Evolutionary conservation across 1,284 basidiomycete genomes (phyloP).

Genomic region (Irpex sp.): DNA sequence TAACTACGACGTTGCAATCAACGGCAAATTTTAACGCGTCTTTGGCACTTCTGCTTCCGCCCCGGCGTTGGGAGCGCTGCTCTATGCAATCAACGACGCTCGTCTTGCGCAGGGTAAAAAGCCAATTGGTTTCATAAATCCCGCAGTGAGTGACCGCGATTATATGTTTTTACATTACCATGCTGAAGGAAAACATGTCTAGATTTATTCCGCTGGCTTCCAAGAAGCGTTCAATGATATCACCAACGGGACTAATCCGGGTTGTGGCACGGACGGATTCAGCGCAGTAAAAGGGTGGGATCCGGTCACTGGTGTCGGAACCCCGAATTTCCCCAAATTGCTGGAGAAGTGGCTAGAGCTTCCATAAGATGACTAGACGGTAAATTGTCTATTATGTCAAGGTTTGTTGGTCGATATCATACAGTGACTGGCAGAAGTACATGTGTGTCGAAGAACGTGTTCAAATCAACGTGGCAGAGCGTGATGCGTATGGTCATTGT

Average conservation of each 20-base stretch:
- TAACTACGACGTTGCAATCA: conserved; percentile 33
- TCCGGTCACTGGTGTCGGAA: conserved; percentile 29
- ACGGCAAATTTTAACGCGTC: conserved; percentile 31
- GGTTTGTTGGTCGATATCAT: neutral
- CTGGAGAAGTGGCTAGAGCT: neutral
- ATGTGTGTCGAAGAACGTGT: too few species aligned
- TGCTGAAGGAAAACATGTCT: neutral
- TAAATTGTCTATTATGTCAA: neutral
- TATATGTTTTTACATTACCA: neutral
- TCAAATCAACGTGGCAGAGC: too few species aligned
- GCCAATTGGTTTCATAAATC: conserved; percentile 17
- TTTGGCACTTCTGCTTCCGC: conserved; percentile 47
- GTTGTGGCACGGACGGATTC: conserved; percentile 52
- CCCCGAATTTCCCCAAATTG: conserved; percentile 22
- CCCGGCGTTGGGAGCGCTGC: conserved; percentile 46
- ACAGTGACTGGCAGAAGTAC: too few species aligned
- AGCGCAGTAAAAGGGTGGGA: conserved; percentile 39
- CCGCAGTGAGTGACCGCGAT: neutral
- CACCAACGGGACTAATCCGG: conserved; percentile 48
- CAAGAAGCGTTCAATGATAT: conserved; percentile 46
- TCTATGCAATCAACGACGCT: conserved; percentile 62
- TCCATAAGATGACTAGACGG: neutral
- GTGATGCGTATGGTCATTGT: too few species aligned
- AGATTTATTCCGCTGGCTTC: neutral
- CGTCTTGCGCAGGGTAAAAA: conserved; percentile 37